These are phyloP conservation scores for Leptographium radiaticola DNA, from an alignment of 2,329 filamentous ascomycete genomes.

Conservation along the genomic window DNA sequence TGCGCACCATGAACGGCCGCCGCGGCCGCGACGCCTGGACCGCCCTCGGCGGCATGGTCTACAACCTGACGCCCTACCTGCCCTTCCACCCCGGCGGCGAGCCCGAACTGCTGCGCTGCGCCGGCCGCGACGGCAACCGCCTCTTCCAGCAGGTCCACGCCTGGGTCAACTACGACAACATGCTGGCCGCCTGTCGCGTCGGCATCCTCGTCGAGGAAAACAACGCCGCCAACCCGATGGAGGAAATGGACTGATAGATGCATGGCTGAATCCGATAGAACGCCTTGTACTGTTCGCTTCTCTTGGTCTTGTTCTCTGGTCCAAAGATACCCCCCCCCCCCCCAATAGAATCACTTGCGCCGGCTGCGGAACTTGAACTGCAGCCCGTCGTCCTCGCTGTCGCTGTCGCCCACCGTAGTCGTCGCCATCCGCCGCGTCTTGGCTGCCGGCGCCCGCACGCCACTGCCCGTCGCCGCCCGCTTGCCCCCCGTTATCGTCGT, in stretches of 20 bases:
- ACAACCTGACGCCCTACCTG: slow-evolving; percentile 83
- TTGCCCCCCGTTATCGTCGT: slow-evolving; percentile 15
- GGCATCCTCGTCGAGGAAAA: slow-evolving; percentile 50
- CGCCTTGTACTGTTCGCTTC: too few relatives aligned
- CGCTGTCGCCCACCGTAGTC: slow-evolving; percentile 11
- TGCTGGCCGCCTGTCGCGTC: slow-evolving; percentile 50
- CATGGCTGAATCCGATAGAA: too few relatives aligned
- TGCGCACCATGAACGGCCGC: slow-evolving; percentile 67
- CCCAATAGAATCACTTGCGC: slow-evolving; percentile 16
- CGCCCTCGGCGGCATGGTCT: slow-evolving; percentile 76
- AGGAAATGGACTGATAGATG: slow-evolving; percentile 51
- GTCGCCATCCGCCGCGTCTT: slow-evolving; percentile 5
- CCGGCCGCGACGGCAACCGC: slow-evolving; percentile 47
- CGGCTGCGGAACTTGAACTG: slow-evolving; percentile 43
- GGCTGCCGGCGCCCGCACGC: slow-evolving; percentile 1
- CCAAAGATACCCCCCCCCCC: too few relatives aligned
- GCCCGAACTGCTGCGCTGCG: slow-evolving; percentile 54
- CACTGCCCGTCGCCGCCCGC: slow-evolving; percentile 14
- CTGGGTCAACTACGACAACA: slow-evolving; percentile 62
- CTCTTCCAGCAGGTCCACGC: slow-evolving; percentile 56
- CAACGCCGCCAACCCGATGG: slow-evolving; percentile 28
- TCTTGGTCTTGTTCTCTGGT: not conserved
- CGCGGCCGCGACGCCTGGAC: slow-evolving; percentile 85
- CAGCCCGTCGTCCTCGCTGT: slow-evolving; percentile 33
- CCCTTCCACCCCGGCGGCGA: slow-evolving; percentile 84